These are phyloP conservation scores for Lasiodiplodia sp. DNA, from an alignment of 2,329 filamentous ascomycete genomes.

Conservation along the genomic window DNA sequence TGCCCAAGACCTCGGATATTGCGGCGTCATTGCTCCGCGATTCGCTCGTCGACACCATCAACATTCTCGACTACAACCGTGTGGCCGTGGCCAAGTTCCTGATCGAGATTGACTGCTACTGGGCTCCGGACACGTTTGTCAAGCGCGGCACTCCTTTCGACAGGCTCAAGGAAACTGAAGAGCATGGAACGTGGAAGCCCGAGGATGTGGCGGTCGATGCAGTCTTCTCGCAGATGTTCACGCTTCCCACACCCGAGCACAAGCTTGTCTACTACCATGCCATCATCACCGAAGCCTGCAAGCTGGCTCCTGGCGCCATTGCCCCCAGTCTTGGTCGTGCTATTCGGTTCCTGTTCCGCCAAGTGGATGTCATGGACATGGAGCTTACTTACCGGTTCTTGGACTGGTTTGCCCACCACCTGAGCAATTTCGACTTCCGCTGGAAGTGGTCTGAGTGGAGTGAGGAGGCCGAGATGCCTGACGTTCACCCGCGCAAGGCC, in stretches of 20 bases:
- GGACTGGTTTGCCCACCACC: conserved; percentile 97
- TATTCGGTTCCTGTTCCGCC: conserved; percentile 89
- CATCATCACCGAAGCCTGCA: conserved; percentile 92
- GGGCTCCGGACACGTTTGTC: conserved; percentile 86
- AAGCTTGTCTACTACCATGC: conserved; percentile 98
- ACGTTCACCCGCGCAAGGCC: conserved; percentile 86
- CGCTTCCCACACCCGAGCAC: conserved; percentile 85
- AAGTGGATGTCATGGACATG: conserved; percentile 81
- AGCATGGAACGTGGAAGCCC: conserved; percentile 89
- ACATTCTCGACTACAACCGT: conserved; percentile 91
- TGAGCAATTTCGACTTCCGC: conserved; percentile 98
- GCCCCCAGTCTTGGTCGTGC: conserved; percentile 92
- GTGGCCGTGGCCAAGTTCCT: conserved; percentile 85
- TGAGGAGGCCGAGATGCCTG: conserved; percentile 79
- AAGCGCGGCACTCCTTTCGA: conserved; percentile 94
- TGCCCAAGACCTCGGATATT: conserved; percentile 78
- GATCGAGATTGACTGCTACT: conserved; percentile 95
- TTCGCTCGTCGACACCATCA: conserved; percentile 88
- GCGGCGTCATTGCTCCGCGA: conserved; percentile 86
- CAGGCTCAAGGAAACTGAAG: conserved; percentile 73
- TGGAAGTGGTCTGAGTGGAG: conserved; percentile 99
- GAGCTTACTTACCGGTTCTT: conserved; percentile 87
- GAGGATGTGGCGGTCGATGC: conserved; percentile 98
- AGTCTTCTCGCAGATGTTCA: conserved; percentile 93
- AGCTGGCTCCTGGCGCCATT: conserved; percentile 94